Conservation (phyloP, 495 filamentous ascomycete genomes). For the Clohesyomyces aquaticus region DNA sequence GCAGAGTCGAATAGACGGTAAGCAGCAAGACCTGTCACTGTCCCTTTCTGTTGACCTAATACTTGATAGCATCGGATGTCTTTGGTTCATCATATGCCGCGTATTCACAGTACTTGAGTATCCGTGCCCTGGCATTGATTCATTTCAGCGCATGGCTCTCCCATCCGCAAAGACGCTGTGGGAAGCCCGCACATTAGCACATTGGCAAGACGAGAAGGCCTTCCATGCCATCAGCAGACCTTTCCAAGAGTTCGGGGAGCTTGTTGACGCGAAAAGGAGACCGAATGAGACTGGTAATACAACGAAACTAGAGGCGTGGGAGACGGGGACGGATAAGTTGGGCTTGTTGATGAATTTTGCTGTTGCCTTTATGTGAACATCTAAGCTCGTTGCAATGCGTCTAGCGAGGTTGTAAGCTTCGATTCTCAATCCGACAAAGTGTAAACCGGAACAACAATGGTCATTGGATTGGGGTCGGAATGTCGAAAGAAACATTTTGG, state of each 20-base stretch:
- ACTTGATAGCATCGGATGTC: neutral
- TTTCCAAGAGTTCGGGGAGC: slow-evolving; percentile 1
- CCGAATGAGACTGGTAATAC: neutral
- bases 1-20: slow-evolving; percentile 11
- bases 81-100: slow-evolving; percentile 3
- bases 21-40: neutral
- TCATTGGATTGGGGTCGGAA: no score
- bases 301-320: slow-evolving; percentile 3
- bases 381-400: no score
- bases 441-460: no score
- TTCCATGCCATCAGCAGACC: neutral
- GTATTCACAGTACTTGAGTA: neutral
- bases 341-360: slow-evolving; percentile 8
- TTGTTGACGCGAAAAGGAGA: neutral
- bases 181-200: neutral
- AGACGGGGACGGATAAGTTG: slow-evolving; percentile 13
- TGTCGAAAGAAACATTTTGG: no score
- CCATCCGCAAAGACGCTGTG: neutral
- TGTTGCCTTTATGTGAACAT: slow-evolving; percentile 6
- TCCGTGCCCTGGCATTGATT: neutral
- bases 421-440: no score
- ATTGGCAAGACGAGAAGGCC: slow-evolving; percentile 1
- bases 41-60: neutral
- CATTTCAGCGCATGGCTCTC: neutral
- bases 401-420: no score